Base-by-base conservation (phyloP, 169 alveolate genomes). In the Cryptosporidium viatorum region DNA sequence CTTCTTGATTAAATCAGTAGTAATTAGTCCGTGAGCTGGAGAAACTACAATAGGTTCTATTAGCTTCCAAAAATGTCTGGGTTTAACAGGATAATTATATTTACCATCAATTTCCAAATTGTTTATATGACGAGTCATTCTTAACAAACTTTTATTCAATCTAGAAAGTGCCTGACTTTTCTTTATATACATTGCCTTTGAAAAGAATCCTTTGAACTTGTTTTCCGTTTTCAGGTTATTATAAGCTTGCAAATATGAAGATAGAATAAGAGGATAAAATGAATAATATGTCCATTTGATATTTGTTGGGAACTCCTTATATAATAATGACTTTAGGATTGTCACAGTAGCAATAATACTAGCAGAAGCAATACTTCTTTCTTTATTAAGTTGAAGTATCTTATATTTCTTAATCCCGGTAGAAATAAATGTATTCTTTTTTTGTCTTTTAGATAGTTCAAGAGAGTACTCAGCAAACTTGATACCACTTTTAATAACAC, bases 401-500 rank as follows among this genome's bases (percentile, higher is more conserved):
- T 23, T 80, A 10, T 43, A 26, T 48, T 67, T 80, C 31, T 62
- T 80, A 50, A 23, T n/a, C 26, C 74, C 68, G 6, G 75, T 31
- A 6, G 41, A 80, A 37, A 67, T 0, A 0, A 80, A 39, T 10
- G 74, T 35, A 0, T 1, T 41, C 50, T 65, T 45, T 18, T 41
- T 59, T 62, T 80, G 80, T 21, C 62, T 80, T 18, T 41, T 80
- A 18, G 69, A 39, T 5, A 80, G 33, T 12, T 45, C 51, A n/a
- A 59, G 62, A 12, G 89, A 80, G 35, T 62, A 80, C 33, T 80
- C 89, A 5, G 89, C 89, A 48, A 60, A 80, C 33, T 80, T 80
- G n/a, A 80, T 80, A 14, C 89, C 89, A 31, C 89, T 80, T 52
- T 80, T 59, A 62, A 80, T 59, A 31, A 80, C 26, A 12, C 89